Percentiles rank a stretch among this genome's conserved stretches.
These are phyloP conservation scores for Geotrichum ghanense DNA, from an alignment of 805 yeast genomes.

Conservation along the genomic window DNA sequence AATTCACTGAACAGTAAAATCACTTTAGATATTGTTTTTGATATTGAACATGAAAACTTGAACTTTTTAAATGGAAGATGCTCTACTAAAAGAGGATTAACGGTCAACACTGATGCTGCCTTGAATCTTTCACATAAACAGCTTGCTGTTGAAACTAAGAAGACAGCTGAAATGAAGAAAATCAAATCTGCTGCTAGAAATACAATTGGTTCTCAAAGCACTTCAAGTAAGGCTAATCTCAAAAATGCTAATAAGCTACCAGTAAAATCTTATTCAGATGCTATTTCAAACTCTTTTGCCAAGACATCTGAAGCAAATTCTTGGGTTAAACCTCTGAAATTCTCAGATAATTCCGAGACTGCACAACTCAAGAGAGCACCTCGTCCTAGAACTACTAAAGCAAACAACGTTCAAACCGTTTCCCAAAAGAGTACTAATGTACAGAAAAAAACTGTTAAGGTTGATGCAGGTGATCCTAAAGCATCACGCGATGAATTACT, in stretches of 20 bases:
- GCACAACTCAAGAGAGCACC: too few relatives aligned
- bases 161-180: slow-evolving; percentile 32
- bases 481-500: neutral
- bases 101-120: slow-evolving; percentile 70
- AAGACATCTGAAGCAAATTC: slow-evolving; percentile 29
- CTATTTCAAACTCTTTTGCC: neutral
- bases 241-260: neutral
- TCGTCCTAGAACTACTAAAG: too few relatives aligned
- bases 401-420: slow-evolving; percentile 7
- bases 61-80: slow-evolving; percentile 70
- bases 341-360: slow-evolving; percentile 4
- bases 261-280: neutral
- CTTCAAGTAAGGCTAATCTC: neutral
- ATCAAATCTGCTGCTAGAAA: slow-evolving; percentile 8
- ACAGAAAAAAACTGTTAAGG: neutral
- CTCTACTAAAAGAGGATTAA: slow-evolving; percentile 68
- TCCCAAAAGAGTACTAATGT: neutral
- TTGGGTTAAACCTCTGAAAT: slow-evolving; percentile 14
- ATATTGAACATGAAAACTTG: slow-evolving; percentile 72
- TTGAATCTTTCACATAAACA: slow-evolving; percentile 69
- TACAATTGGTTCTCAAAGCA: slow-evolving; percentile 7
- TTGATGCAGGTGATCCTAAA: neutral
- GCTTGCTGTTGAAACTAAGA: slow-evolving; percentile 58
- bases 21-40: slow-evolving; percentile 73
- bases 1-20: slow-evolving; percentile 41